Percentiles rank a stretch among this genome's conserved stretches.
These are phyloP conservation scores for Neurospora sp. DNA, from an alignment of 495 filamentous ascomycete species.

Conservation along the genomic window DNA sequence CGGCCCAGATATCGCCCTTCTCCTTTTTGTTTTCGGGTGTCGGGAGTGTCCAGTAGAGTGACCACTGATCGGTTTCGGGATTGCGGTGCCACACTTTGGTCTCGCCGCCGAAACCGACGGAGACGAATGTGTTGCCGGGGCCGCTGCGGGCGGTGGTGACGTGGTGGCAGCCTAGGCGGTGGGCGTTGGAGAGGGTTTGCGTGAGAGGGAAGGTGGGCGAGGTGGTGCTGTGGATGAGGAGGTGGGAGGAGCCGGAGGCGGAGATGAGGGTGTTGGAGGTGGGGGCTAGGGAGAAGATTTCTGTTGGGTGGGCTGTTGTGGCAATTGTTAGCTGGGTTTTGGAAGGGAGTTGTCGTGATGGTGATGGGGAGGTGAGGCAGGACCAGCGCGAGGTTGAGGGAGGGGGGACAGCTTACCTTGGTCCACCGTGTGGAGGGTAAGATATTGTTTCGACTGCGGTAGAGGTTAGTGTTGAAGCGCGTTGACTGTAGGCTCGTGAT, in stretches of 20 bases:
- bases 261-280: conserved; percentile 69
- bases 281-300: conserved; percentile 85
- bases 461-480: not conserved
- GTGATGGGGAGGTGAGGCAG: not conserved
- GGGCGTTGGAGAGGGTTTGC: conserved; percentile 66
- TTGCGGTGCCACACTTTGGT: conserved; percentile 64
- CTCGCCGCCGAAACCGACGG: conserved; percentile 79
- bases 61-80: conserved; percentile 43
- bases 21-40: conserved; percentile 25
- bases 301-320: conserved; percentile 77
- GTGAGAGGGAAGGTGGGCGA: conserved; percentile 60
- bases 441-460: conserved; percentile 89
- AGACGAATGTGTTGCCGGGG: conserved; percentile 62
- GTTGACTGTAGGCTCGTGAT: not conserved
- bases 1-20: conserved; percentile 70
- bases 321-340: conserved; percentile 4
- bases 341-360: not conserved
- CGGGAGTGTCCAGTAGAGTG: conserved; percentile 25
- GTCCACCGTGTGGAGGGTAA: conserved; percentile 82
- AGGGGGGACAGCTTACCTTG: conserved; percentile 46
- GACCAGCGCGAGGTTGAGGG: not conserved
- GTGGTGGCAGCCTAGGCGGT: conserved; percentile 86
- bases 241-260: conserved; percentile 66
- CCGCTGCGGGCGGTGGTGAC: conserved; percentile 49
- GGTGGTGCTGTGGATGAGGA: conserved; percentile 71